Evolutionary conservation across 2,329 filamentous ascomycete genomes (phyloP).

Genomic region (Periglandula ipomoeae): DNA sequence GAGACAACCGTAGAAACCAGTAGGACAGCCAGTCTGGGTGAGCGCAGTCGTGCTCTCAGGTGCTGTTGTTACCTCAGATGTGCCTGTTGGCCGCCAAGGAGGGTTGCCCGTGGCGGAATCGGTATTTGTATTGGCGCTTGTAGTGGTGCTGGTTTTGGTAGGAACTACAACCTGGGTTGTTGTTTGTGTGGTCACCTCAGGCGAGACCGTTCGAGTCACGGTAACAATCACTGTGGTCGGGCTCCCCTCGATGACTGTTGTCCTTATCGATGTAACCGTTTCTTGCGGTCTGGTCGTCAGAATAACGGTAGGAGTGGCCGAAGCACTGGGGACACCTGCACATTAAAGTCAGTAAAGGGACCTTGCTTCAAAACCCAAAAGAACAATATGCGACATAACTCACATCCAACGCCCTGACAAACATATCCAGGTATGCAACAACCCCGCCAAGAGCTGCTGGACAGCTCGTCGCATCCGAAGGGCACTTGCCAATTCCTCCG

Average conservation of each 20-base stretch:
- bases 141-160: slow-evolving; percentile 19
- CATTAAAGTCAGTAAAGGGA: background rate
- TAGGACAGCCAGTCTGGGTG: slow-evolving; percentile 55
- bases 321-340: slow-evolving; percentile 24
- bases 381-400: slow-evolving; percentile 22
- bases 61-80: slow-evolving; percentile 22
- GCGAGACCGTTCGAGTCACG: slow-evolving; percentile 26
- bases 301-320: slow-evolving; percentile 17
- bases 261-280: slow-evolving; percentile 30
- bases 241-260: slow-evolving; percentile 25
- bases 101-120: slow-evolving; percentile 28
- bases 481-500: slow-evolving; percentile 53
- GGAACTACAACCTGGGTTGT: slow-evolving; percentile 4
- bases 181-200: slow-evolving; percentile 28
- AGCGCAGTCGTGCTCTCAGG: slow-evolving; percentile 27
- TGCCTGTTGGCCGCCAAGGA: slow-evolving; percentile 34
- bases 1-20: slow-evolving; percentile 83
- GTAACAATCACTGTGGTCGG: slow-evolving; percentile 33
- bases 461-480: slow-evolving; percentile 54
- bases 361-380: background rate
- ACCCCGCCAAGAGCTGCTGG: slow-evolving; percentile 58
- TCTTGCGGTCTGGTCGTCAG: slow-evolving; percentile 12
- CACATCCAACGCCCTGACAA: slow-evolving; percentile 63
- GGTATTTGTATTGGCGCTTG: slow-evolving; percentile 28
- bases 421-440: slow-evolving; percentile 67